Evolutionary conservation across 768 basidiomycete genomes (phyloP).

Genomic region (Psilocybe subaeruginosa): DNA sequence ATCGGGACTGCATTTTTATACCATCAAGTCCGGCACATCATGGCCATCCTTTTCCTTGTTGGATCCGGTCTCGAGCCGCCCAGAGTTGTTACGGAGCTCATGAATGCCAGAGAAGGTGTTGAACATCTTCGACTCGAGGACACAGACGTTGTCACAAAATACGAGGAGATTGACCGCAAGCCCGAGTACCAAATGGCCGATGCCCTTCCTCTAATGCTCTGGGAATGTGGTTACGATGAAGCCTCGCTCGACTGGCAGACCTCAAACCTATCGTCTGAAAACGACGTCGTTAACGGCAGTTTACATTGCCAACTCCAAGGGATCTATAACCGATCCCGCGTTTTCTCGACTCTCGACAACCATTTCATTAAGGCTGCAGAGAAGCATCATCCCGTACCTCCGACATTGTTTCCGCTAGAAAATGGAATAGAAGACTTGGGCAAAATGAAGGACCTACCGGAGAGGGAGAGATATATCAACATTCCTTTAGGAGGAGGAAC

Average conservation of each 20-base stretch:
- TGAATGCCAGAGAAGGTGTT: slow-evolving; percentile 65
- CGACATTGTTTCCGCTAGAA: slow-evolving; percentile 37
- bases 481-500: slow-evolving; percentile 78
- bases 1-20: slow-evolving; percentile 89
- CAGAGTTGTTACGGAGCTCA: slow-evolving; percentile 66
- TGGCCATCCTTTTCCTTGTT: slow-evolving; percentile 88
- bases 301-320: slow-evolving; percentile 57
- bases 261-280: slow-evolving; percentile 40
- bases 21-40: slow-evolving; percentile 95
- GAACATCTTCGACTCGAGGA: slow-evolving; percentile 37
- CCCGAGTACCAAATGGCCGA: slow-evolving; percentile 96
- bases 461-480: slow-evolving; percentile 31
- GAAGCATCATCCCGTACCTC: slow-evolving; percentile 48
- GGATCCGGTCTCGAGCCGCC: slow-evolving; percentile 81
- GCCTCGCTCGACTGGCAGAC: slow-evolving; percentile 75
- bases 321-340: slow-evolving; percentile 60
- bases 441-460: slow-evolving; percentile 9
- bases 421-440: slow-evolving; percentile 23
- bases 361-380: slow-evolving; percentile 67
- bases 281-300: slow-evolving; percentile 32
- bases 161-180: slow-evolving; percentile 64
- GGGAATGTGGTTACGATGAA: slow-evolving; percentile 81
- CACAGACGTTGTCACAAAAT: slow-evolving; percentile 11
- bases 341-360: slow-evolving; percentile 63
- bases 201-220: slow-evolving; percentile 86